Conservation (phyloP, 1,284 basidiomycete species). For the Earliella scabrosa region DNA sequence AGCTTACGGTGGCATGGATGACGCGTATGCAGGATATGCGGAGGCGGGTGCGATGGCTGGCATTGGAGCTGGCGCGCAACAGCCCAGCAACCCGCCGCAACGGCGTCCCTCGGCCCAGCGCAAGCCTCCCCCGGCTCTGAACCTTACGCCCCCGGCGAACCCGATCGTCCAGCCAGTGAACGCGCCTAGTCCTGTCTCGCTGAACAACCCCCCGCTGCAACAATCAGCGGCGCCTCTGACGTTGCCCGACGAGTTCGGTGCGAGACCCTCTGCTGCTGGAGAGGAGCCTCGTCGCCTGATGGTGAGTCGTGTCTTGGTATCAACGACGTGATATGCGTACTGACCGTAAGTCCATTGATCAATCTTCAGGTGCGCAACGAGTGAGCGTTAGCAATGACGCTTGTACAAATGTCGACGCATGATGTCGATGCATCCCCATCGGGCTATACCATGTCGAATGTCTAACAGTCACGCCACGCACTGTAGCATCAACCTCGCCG, state of each 20-base stretch:
- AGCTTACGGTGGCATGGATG: slow-evolving; percentile 17
- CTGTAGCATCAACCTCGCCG: slow-evolving; percentile 1
- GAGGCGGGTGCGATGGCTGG: slow-evolving; percentile 11
- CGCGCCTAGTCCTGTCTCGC: slow-evolving; percentile 14
- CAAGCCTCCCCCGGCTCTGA: slow-evolving; percentile 30
- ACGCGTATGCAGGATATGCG: neutral
- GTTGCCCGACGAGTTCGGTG: slow-evolving; percentile 33
- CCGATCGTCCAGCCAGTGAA: slow-evolving; percentile 15
- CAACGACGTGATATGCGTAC: neutral
- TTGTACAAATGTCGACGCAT: neutral
- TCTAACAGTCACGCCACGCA: slow-evolving; percentile 6
- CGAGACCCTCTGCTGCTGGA: neutral
- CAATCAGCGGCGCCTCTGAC: slow-evolving; percentile 16
- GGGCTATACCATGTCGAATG: slow-evolving; percentile 5
- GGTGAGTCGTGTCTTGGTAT: slow-evolving; percentile 16
- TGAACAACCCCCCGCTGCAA: slow-evolving; percentile 23
- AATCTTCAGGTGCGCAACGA: slow-evolving; percentile 31
- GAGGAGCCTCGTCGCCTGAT: slow-evolving; percentile 26
- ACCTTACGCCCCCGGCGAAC: slow-evolving; percentile 20
- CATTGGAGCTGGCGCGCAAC: slow-evolving; percentile 17
- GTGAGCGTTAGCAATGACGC: slow-evolving; percentile 5
- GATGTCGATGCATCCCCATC: neutral
- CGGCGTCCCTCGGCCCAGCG: slow-evolving; percentile 25
- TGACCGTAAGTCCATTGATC: neutral
- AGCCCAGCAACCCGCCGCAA: slow-evolving; percentile 3